Evolutionary conservation across 2,329 filamentous ascomycete species (phyloP).

Genomic region (Ceratocystis ficicola): DNA sequence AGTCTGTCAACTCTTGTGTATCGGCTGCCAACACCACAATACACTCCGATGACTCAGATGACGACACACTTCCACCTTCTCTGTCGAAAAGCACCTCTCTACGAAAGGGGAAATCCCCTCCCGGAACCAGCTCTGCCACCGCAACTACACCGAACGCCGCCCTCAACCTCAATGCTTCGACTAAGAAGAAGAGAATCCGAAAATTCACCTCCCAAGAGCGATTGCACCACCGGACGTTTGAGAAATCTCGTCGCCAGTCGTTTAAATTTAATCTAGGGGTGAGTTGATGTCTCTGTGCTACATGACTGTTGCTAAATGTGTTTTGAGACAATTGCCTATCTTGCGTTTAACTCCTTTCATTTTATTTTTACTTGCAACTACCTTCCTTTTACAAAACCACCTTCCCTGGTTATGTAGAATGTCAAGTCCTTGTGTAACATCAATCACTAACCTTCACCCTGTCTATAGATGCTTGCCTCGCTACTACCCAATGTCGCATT

Average conservation of each 20-base stretch:
- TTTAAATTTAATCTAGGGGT: conserved; percentile 33
- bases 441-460: background rate
- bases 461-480: conserved; percentile 29
- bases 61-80: background rate
- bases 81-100: background rate
- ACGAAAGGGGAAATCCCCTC: background rate
- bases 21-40: background rate
- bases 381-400: too few species aligned
- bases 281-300: conserved; percentile 20
- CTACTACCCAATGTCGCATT: conserved; percentile 29
- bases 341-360: background rate
- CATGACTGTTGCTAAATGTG: background rate
- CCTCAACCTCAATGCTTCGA: background rate
- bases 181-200: conserved; percentile 29
- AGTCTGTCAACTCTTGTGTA: background rate
- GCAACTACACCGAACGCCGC: too few species aligned
- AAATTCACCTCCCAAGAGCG: conserved; percentile 34
- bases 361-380: background rate
- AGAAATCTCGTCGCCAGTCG: conserved; percentile 33
- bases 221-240: conserved; percentile 33
- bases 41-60: background rate
- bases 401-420: background rate
- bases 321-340: background rate
- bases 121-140: too few species aligned
- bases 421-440: conserved; percentile 14